Evolutionary conservation across 371 early-diverging fungal species (phyloP).

Genomic region (Zopfochytrium polystomum): DNA sequence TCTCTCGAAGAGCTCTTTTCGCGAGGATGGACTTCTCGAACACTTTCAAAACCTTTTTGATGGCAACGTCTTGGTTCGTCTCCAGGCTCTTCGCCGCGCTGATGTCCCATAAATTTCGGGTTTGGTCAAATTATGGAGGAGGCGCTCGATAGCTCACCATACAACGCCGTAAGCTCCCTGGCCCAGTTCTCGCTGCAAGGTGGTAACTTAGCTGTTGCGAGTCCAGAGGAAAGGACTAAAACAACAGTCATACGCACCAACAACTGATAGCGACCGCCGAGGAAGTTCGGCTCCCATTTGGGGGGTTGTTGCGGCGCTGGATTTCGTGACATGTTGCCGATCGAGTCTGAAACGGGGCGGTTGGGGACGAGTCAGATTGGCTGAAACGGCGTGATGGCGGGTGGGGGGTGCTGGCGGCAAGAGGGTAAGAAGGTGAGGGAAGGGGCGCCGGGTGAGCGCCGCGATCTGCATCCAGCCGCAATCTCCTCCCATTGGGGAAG

Average conservation of each 20-base stretch:
- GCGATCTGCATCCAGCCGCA: no score
- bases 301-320: no score
- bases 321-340: no score
- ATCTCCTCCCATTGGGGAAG: no score
- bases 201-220: no score
- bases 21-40: constrained; percentile 57
- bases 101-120: constrained; percentile 3
- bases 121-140: not conserved
- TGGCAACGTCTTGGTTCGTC: constrained; percentile 52
- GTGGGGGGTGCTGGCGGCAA: no score
- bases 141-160: constrained; percentile 32
- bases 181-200: constrained; percentile 43
- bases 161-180: constrained; percentile 59
- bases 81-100: constrained; percentile 42
- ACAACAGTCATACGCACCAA: constrained; percentile 10
- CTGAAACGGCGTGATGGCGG: no score
- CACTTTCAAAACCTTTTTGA: constrained; percentile 56
- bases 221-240: not conserved
- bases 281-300: constrained; percentile 26
- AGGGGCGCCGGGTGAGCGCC: no score
- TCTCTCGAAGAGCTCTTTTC: constrained; percentile 55
- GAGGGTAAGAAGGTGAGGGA: no score
- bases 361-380: no score
- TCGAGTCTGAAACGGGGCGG: no score
- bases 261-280: constrained; percentile 27